A percentile compares a stretch with the other conserved stretches of the same genome.
These are phyloP conservation scores for Crithidia bombi DNA, from an alignment of 208 protist genomes.

Conservation along the genomic window DNA sequence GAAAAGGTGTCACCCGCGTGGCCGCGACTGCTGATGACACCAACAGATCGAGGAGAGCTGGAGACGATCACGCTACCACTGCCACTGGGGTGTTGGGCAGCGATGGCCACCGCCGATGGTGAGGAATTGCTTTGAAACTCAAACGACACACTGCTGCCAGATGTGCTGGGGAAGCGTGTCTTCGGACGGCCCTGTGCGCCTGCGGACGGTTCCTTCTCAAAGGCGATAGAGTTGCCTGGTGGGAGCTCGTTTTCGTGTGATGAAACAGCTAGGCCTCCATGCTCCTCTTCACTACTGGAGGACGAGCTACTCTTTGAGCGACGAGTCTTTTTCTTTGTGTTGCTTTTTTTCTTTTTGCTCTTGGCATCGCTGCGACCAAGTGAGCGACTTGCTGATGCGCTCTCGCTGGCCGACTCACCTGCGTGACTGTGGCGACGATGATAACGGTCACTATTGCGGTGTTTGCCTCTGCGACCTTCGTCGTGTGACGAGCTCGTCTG, in stretches of 20 bases:
- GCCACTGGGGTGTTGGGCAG: background rate
- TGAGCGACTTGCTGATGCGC: background rate
- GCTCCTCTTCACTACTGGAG: background rate
- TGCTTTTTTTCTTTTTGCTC: background rate
- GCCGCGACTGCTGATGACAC: background rate
- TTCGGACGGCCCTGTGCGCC: background rate
- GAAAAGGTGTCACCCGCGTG: no score
- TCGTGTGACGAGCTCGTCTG: background rate
- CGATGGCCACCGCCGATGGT: background rate
- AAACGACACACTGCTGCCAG: constrained; percentile 12
- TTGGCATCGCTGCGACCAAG: constrained; percentile 1
- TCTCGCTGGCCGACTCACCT: background rate
- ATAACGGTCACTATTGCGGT: background rate
- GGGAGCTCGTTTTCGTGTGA: background rate
- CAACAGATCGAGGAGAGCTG: background rate
- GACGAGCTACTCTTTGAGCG: constrained; percentile 5
- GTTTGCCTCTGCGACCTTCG: background rate
- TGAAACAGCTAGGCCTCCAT: background rate
- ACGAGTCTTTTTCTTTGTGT: constrained; percentile 1
- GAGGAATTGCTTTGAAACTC: constrained; percentile 4
- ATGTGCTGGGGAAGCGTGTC: background rate
- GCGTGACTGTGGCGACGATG: background rate
- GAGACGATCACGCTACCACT: constrained; percentile 8
- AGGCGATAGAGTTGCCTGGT: background rate
- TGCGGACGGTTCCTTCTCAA: background rate